Conservation (phyloP, 164 flowering plant genomes). For the Nymphaea colorata region DNA sequence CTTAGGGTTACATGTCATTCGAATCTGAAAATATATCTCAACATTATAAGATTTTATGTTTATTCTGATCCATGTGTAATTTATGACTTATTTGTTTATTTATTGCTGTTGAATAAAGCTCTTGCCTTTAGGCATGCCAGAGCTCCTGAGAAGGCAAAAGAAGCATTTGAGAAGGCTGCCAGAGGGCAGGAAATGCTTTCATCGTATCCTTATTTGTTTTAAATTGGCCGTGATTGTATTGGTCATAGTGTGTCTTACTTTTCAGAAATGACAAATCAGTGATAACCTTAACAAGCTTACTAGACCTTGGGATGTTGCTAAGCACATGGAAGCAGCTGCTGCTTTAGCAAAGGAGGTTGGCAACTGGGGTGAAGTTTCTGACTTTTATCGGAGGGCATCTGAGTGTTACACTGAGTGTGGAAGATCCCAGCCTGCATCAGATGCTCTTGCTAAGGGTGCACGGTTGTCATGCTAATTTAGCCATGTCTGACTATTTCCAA, state of each 20-base stretch:
- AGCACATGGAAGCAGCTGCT: slow-evolving; percentile 94
- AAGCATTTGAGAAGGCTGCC: slow-evolving; percentile 85
- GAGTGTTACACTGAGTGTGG: slow-evolving; percentile 73
- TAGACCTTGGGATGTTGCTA: slow-evolving; percentile 99
- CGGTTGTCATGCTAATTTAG: slow-evolving; percentile 27
- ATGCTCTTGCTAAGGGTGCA: slow-evolving; percentile 93
- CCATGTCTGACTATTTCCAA: neutral
- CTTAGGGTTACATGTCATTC: neutral
- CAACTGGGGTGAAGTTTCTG: slow-evolving; percentile 78
- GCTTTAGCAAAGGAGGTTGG: slow-evolving; percentile 64
- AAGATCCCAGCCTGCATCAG: slow-evolving; percentile 90
- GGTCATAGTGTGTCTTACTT: neutral
- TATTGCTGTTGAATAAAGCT: slow-evolving; percentile 28
- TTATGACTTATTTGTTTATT: neutral
- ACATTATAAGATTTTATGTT: too few relatives aligned
- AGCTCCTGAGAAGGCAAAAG: slow-evolving; percentile 65
- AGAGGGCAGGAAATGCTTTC: slow-evolving; percentile 94
- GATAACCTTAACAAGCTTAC: slow-evolving; percentile 33
- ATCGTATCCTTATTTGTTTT: slow-evolving; percentile 52
- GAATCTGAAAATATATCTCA: too few relatives aligned
- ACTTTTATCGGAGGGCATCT: slow-evolving; percentile 70
- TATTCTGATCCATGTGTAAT: neutral
- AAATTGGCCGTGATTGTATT: too few relatives aligned
- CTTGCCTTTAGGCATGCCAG: slow-evolving; percentile 48
- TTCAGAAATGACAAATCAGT: neutral